A percentile compares a stretch with the other conserved stretches of the same genome.
Conservation (phyloP, 2,329 filamentous ascomycete genomes). For the Harringtonia lauricola region DNA sequence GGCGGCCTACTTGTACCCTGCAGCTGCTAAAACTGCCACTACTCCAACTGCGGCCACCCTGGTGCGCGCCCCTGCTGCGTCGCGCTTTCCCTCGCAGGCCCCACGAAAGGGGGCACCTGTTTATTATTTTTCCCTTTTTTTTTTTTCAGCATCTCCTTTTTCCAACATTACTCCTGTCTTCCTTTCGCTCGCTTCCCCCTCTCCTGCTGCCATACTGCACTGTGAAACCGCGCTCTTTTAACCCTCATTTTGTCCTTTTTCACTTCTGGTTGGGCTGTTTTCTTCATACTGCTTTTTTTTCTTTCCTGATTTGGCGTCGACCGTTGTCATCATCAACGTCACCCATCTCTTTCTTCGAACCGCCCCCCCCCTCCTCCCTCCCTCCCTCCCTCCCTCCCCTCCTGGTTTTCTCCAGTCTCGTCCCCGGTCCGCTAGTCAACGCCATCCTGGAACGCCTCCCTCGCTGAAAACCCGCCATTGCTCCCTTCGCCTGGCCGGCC, state of each 20-base stretch:
- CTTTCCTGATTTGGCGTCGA: not conserved
- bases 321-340: no score
- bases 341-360: not conserved
- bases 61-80: not conserved
- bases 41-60: not conserved
- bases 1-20: no score
- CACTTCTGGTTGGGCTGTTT: not conserved
- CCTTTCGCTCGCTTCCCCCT: not conserved
- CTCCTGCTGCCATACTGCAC: not conserved
- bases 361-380: no score
- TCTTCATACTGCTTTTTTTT: not conserved
- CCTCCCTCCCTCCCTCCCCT: not conserved
- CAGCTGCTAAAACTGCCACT: no score
- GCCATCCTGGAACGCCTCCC: not conserved
- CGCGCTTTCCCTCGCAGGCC: conserved; percentile 1
- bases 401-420: no score
- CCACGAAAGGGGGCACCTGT: conserved; percentile 3
- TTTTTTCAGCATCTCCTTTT: conserved; percentile 2
- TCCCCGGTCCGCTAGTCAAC: no score
- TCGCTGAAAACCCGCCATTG: no score
- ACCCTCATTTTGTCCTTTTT: not conserved
- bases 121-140: not conserved
- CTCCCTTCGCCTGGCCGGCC: not conserved
- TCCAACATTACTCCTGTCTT: not conserved
- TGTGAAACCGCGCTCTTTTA: not conserved